Evolutionary conservation across 2,329 filamentous ascomycete genomes (phyloP).

Genomic region (Peltaster fructicola): DNA sequence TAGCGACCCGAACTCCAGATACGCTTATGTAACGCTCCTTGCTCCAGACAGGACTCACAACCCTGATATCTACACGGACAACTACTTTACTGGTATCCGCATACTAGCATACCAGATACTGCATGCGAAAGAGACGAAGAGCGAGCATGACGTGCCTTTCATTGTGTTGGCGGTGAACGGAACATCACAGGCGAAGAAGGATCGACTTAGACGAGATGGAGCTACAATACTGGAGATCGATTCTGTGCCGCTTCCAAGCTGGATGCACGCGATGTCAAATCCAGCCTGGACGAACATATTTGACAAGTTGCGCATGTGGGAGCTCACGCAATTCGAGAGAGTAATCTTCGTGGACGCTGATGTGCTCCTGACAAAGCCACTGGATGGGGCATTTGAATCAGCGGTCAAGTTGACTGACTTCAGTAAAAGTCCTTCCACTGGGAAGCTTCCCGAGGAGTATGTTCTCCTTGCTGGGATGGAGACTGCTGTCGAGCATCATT

Average conservation of each 20-base stretch:
- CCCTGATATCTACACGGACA: slow-evolving; percentile 9
- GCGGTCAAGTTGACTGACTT: slow-evolving; percentile 9
- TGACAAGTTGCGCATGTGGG: slow-evolving; percentile 23
- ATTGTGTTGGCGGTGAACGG: slow-evolving; percentile 15
- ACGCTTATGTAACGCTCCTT: slow-evolving; percentile 16
- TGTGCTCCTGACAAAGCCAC: slow-evolving; percentile 12
- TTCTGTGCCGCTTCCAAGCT: slow-evolving; percentile 4
- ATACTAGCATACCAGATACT: slow-evolving; percentile 17
- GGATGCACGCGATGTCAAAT: slow-evolving; percentile 4
- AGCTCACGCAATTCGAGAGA: slow-evolving; percentile 21
- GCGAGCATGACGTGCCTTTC: slow-evolving; percentile 12
- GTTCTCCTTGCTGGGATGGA: slow-evolving; percentile 20
- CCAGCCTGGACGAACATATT: slow-evolving; percentile 19
- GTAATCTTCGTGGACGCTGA: slow-evolving; percentile 21
- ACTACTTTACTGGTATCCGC: slow-evolving; percentile 16
- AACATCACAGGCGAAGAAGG: slow-evolving; percentile 11
- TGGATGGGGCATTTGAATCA: slow-evolving; percentile 20
- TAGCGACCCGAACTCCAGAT: slow-evolving; percentile 8
- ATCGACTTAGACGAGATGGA: slow-evolving; percentile 13
- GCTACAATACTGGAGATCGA: slow-evolving; percentile 12
- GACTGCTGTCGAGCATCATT: slow-evolving; percentile 17
- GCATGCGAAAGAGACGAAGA: slow-evolving; percentile 15
- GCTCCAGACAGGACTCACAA: slow-evolving; percentile 7
- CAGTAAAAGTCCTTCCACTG: slow-evolving; percentile 9
- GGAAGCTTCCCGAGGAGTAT: slow-evolving; percentile 14